Percentiles rank a stretch among this genome's conserved stretches.
Evolutionary conservation across 345 rosid genomes (phyloP).

Genomic region (Moringa oleifera): DNA sequence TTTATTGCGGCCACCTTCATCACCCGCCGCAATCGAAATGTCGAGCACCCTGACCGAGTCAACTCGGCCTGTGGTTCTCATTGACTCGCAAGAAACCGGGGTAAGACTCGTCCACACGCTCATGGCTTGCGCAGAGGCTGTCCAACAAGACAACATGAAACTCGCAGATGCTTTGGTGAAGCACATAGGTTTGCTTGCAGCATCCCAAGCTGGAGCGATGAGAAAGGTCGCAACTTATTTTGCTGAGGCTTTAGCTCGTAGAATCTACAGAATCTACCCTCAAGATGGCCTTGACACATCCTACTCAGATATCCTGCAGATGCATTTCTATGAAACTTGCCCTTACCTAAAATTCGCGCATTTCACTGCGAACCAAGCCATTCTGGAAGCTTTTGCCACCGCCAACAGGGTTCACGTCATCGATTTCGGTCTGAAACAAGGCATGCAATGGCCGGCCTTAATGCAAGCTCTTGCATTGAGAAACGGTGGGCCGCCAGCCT

Average conservation of each 20-base stretch:
- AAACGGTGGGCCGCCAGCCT: constrained; percentile 73
- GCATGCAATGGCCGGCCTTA: constrained; percentile 95
- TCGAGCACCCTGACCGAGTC: constrained; percentile 21
- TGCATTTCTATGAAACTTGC: constrained; percentile 86
- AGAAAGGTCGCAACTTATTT: constrained; percentile 90
- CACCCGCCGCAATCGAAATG: constrained; percentile 5
- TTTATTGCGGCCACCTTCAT: constrained; percentile 18
- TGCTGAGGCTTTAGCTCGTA: constrained; percentile 73
- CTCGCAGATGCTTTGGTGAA: constrained; percentile 77
- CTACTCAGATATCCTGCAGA: constrained; percentile 52
- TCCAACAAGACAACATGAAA: constrained; percentile 54
- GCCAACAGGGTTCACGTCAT: constrained; percentile 66
- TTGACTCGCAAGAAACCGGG: constrained; percentile 84
- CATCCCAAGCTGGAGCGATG: constrained; percentile 80
- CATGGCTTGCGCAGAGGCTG: constrained; percentile 83
- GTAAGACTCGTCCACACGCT: constrained; percentile 80
- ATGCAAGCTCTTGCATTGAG: constrained; percentile 92
- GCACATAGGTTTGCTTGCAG: constrained; percentile 65
- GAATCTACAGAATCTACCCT: constrained; percentile 67
- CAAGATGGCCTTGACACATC: constrained; percentile 32
- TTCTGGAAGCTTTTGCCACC: constrained; percentile 63
- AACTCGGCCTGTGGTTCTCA: constrained; percentile 58
- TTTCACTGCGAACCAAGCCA: constrained; percentile 92
- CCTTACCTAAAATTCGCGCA: constrained; percentile 94
- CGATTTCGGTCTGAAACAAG: constrained; percentile 68